Base-by-base conservation (phyloP, 1,284 basidiomycete genomes). In the Bjerkandera adusta region DNA sequence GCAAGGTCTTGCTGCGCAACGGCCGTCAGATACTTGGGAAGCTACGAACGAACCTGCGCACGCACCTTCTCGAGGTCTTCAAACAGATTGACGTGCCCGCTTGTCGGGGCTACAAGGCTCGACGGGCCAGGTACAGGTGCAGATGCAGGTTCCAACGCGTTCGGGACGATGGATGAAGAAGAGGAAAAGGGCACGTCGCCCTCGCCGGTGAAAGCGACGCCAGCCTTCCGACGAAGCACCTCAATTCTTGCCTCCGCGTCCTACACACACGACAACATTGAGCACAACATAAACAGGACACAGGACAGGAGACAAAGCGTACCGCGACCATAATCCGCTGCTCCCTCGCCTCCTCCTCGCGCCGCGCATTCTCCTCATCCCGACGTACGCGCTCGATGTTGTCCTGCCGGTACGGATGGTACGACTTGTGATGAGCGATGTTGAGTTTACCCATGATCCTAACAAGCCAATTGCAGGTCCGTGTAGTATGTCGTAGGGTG, bases 381-480 rank as follows among this genome's bases (percentile, higher is more conserved):
- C 64, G 67, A 5, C 80, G 70, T 0, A 93, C 91, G 18, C 78
- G 76, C 52, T 89, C 89, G 49, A 92, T 88, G 59, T 93, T 93
- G 61, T 92, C 89, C 36, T 81, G 68, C 41, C 89, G 73, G 62
- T 92, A 92, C 0, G 87, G 90, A 57, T 92, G 90, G 62, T 92
- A 92, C 2, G 87, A 90, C 64, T 93, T 93, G 72, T 92, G 90
- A 62, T 92, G 89, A 5, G 89, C 89, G 60, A 90, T 91, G 62
- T 89, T 89, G 26, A 90, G 75, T 58, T 88, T 88, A 18, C 86
- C 86, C 88, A 90, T 90, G 27, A 30, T n/a, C 8, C 8, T 30
- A 30, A n/a, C n/a, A n/a, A n/a, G n/a, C n/a, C n/a, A n/a, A n/a
- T n/a, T n/a, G n/a, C n/a, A n/a, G n/a, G n/a, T n/a, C n/a, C n/a